Conservation (phyloP, 495 filamentous ascomycete species). For the Cryomyces minteri region DNA sequence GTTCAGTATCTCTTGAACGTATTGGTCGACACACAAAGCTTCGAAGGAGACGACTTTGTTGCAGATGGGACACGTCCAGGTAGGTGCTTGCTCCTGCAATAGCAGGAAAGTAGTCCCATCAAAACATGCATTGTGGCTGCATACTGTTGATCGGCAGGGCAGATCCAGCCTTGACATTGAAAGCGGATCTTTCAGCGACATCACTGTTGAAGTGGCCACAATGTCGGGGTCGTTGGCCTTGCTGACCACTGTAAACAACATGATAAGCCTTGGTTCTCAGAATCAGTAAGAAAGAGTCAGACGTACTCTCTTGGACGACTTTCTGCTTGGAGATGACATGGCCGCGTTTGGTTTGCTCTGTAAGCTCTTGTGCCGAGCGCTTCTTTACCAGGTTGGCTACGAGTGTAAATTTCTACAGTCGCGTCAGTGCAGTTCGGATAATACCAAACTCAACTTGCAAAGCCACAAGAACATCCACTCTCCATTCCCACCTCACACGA, state of each 20-base stretch:
- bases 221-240: slow-evolving; percentile 79
- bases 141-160: slow-evolving; percentile 62
- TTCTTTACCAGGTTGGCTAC: slow-evolving; percentile 55
- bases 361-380: slow-evolving; percentile 52
- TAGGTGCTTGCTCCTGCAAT: slow-evolving; percentile 86
- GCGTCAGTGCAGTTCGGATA: background rate
- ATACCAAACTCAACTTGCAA: too few relatives aligned
- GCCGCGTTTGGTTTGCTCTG: slow-evolving; percentile 40
- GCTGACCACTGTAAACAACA: slow-evolving; percentile 39
- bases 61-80: slow-evolving; percentile 88
- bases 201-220: slow-evolving; percentile 62
- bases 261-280: too few relatives aligned
- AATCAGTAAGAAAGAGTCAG: background rate
- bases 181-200: slow-evolving; percentile 85
- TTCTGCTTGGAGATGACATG: slow-evolving; percentile 62
- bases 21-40: slow-evolving; percentile 74
- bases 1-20: slow-evolving; percentile 71
- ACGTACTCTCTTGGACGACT: slow-evolving; percentile 70
- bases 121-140: slow-evolving; percentile 87
- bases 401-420: slow-evolving; percentile 53
- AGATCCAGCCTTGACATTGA: slow-evolving; percentile 64
- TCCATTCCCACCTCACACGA: too few relatives aligned
- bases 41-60: slow-evolving; percentile 68
- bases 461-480: too few relatives aligned
- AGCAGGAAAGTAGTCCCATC: slow-evolving; percentile 88